Percentiles rank a stretch among this genome's conserved stretches.
Conservation (phyloP, 2,329 filamentous ascomycete genomes). For the Zopfia rhizophila region DNA sequence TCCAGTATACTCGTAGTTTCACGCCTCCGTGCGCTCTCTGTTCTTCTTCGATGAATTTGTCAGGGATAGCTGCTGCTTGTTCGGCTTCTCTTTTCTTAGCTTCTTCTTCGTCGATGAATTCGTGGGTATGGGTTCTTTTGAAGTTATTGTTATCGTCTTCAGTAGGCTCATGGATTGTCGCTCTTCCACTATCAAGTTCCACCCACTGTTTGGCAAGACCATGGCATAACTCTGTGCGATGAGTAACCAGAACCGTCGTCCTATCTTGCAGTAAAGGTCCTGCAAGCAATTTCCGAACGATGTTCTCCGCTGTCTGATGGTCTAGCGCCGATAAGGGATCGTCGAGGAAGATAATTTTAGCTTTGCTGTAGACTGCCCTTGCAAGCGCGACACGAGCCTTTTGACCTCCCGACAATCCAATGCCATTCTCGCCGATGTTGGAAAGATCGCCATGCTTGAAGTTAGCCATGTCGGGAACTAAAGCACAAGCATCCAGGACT, state of each 20-base stretch:
- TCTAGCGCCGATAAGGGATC: conserved; percentile 70
- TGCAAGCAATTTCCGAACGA: conserved; percentile 67
- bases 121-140: conserved; percentile 51
- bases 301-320: conserved; percentile 71
- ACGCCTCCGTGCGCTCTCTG: conserved; percentile 79
- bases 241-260: conserved; percentile 70
- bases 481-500: conserved; percentile 72
- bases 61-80: conserved; percentile 66
- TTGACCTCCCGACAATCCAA: conserved; percentile 70
- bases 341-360: conserved; percentile 66
- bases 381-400: conserved; percentile 70
- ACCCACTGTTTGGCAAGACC: conserved; percentile 79
- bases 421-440: conserved; percentile 69
- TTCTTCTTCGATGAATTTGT: conserved; percentile 84
- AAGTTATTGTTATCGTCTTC: conserved; percentile 59
- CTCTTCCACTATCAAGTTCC: conserved; percentile 71
- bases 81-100: conserved; percentile 47
- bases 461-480: conserved; percentile 69
- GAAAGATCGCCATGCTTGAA: conserved; percentile 73
- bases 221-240: conserved; percentile 75
- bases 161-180: conserved; percentile 53
- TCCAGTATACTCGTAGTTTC: conserved; percentile 80
- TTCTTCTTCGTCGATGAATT: conserved; percentile 48
- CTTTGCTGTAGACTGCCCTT: conserved; percentile 67
- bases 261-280: conserved; percentile 65